Evolutionary conservation across 2,329 filamentous ascomycete species (phyloP), one percentile per base, ranked within the genome.

Genomic region (Metarhizium anisopliae): DNA sequence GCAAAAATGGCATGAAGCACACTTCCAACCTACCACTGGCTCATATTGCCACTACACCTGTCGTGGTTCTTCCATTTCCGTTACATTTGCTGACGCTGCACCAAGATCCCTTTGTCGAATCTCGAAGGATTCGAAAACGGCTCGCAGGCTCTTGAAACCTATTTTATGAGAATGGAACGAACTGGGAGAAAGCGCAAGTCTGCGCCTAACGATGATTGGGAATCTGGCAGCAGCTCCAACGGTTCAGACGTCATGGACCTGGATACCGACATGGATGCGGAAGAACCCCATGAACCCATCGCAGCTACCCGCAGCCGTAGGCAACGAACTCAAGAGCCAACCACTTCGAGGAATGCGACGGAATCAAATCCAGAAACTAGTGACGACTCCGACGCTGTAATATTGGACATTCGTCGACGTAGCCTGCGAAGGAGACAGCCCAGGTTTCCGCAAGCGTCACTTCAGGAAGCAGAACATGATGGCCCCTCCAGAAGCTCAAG

Each of bases 51-150:
- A 8, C 11, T 20, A 11, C 20, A 29, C 6, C 29, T 47, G 20
- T 25, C 25, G 25, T 32, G 32, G 7, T 43, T 10, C 11, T 4
- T 40, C 10, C 13, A 20, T 51, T 16, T 43, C 6, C 13, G 16
- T 18, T 20, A 3, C 29, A 50, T 10, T 51, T 35, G 56, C 62
- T 67, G 55, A 66, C 63, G 25, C 49, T 6, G 40, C 35, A 20
- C 35, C 25, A 60, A 74, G 71, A 58, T 73, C 50, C 56, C 64
- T 18, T 60, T 66, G 25, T 56, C 63, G 20, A 57, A 70, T 10
- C 64, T 74, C 1, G 52, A 68, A 53, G 55, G 59, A 4, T 58
- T 70, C 11, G 60, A 68, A 38, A 71, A 70, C 64, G 72, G 70
- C 42, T 61, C 59, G 55, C 55, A 54, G 35, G 67, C 69, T 4